Evolutionary conservation across 345 rosid species (phyloP).

Genomic region (Acer saccharum): DNA sequence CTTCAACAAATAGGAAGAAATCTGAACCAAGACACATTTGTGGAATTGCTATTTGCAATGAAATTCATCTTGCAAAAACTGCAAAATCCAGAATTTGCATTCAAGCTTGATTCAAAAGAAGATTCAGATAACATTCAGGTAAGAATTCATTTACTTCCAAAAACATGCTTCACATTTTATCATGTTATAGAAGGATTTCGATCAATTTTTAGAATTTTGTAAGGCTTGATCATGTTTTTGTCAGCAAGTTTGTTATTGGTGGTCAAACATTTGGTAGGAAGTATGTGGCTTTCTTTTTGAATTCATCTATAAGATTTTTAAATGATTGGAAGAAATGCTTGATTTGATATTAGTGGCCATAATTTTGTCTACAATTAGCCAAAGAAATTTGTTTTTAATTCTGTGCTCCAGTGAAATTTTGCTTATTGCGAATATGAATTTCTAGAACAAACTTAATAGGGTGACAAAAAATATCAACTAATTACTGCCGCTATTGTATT

Average conservation of each 20-base stretch:
- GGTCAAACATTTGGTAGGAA: background rate
- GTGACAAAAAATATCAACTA: background rate
- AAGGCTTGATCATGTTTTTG: background rate
- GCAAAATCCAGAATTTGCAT: constrained; percentile 81
- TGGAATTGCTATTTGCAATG: constrained; percentile 55
- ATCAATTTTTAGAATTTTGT: background rate
- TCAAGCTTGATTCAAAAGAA: constrained; percentile 59
- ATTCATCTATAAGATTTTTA: background rate
- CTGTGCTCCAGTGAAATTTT: background rate
- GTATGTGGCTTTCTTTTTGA: background rate
- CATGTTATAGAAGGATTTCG: background rate
- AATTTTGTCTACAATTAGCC: background rate
- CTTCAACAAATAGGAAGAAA: constrained; percentile 47
- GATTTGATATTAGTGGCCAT: background rate
- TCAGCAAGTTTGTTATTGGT: background rate
- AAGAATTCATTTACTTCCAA: constrained; percentile 7
- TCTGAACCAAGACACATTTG: constrained; percentile 35
- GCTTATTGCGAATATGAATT: background rate
- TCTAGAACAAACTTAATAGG: background rate
- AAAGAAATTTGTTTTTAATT: background rate
- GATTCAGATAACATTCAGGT: constrained; percentile 76
- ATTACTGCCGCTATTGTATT: background rate
- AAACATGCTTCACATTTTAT: background rate
- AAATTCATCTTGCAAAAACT: constrained; percentile 65
- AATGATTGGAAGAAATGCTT: background rate